These are phyloP conservation scores for Colletotrichum salicis DNA, from an alignment of 2,329 filamentous ascomycete species.

Conservation along the genomic window DNA sequence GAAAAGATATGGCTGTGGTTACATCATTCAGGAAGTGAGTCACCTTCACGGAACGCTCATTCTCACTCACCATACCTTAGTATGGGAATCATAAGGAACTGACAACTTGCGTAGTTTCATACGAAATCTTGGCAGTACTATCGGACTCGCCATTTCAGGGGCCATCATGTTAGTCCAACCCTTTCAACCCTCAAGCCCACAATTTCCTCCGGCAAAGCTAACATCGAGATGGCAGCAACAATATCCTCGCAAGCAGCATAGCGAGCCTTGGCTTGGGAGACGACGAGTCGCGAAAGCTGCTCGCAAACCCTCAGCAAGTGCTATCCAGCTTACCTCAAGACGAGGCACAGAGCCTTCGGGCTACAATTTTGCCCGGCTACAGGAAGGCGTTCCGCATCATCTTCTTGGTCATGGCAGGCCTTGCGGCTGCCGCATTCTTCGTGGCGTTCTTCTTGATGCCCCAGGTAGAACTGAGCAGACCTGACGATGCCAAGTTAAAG, in stretches of 20 bases:
- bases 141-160: slow-evolving; percentile 52
- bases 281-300: slow-evolving; percentile 40
- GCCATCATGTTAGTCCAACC: slow-evolving; percentile 46
- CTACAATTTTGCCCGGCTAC: slow-evolving; percentile 49
- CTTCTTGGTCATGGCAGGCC: slow-evolving; percentile 49
- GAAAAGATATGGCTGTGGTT: slow-evolving; percentile 55
- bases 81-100: fast-evolving
- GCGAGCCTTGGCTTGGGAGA: slow-evolving; percentile 40
- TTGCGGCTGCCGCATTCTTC: slow-evolving; percentile 49
- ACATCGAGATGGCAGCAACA: slow-evolving; percentile 44
- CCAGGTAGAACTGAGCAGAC: slow-evolving; percentile 49
- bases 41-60: not conserved
- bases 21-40: slow-evolving; percentile 56
- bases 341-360: slow-evolving; percentile 45
- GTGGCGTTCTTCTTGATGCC: slow-evolving; percentile 53
- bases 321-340: slow-evolving; percentile 41
- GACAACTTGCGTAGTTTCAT: slow-evolving; percentile 45
- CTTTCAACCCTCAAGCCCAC: not conserved
- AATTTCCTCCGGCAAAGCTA: not conserved
- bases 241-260: slow-evolving; percentile 46
- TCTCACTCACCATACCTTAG: not conserved
- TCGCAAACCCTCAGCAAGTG: slow-evolving; percentile 48
- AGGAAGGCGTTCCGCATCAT: slow-evolving; percentile 49
- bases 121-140: slow-evolving; percentile 50
- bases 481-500: slow-evolving; percentile 50